Conservation (phyloP, 192 early-diverging fungal genomes). For the Haplosporangium gracile region DNA sequence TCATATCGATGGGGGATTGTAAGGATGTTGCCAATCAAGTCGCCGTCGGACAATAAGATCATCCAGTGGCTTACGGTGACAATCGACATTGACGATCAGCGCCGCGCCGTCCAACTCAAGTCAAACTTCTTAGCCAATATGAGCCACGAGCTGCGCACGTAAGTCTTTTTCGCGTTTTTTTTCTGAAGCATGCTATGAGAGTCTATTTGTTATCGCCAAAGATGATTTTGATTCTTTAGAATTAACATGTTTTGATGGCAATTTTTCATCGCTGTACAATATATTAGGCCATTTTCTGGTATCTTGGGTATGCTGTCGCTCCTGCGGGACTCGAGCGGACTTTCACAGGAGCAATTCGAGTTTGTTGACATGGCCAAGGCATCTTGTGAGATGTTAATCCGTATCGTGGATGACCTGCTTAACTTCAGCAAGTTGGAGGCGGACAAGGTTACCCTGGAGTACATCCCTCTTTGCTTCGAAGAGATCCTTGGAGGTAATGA, state of each 20-base stretch:
- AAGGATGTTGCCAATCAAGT: slow-evolving; percentile 49
- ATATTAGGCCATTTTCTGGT: slow-evolving; percentile 59
- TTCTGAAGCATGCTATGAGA: too few species aligned
- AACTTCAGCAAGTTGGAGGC: slow-evolving; percentile 65
- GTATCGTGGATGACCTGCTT: slow-evolving; percentile 65
- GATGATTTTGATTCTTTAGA: too few species aligned
- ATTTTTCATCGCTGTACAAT: neutral
- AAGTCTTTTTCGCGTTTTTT: neutral
- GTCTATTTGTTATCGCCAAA: neutral
- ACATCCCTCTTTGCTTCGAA: slow-evolving; percentile 56
- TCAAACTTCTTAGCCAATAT: slow-evolving; percentile 81
- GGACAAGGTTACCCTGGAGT: slow-evolving; percentile 60
- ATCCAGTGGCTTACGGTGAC: slow-evolving; percentile 55
- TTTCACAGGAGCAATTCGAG: slow-evolving; percentile 61
- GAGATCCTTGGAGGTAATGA: slow-evolving; percentile 56
- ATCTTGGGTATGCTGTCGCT: slow-evolving; percentile 65
- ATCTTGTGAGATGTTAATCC: slow-evolving; percentile 62
- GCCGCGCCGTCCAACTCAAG: slow-evolving; percentile 61
- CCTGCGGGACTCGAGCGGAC: slow-evolving; percentile 50
- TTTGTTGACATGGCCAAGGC: slow-evolving; percentile 66
- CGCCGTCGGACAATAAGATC: slow-evolving; percentile 28
- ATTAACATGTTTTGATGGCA: too few species aligned
- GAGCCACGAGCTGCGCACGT: slow-evolving; percentile 84
- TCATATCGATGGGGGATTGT: slow-evolving; percentile 43
- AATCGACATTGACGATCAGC: slow-evolving; percentile 53